Base-by-base conservation (phyloP, 768 basidiomycete genomes). In the Mrakia gelida region DNA sequence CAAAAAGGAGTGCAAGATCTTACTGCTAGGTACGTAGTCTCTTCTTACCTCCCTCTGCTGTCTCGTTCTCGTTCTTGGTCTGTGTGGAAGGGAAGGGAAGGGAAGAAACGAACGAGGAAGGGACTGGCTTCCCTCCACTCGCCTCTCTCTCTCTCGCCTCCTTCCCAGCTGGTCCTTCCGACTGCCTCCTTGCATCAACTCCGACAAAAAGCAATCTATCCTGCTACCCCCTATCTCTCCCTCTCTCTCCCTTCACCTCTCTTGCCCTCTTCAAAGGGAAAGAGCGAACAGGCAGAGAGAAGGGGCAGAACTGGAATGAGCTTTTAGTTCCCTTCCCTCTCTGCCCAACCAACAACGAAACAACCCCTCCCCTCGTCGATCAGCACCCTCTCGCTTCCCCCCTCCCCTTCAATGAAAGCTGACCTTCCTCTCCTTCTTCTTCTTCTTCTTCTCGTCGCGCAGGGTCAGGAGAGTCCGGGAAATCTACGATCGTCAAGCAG, bases 401-500 rank as follows among this genome's bases (percentile, higher is more conserved):
- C 18, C 26, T 13, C 32, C 21, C 18, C 4, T 5, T 67, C 34
- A 38, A 75, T 10, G 28, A 32, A 21, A 65, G 62, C 72, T 75
- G 34, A 71, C 43, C 41, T 1, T 32, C 56, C 49, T 30, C 43
- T 45, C 41, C 13, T 32, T 26, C 32, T 72, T 16, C 38, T 68
- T 30, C 28, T 56, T n/a, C 26, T 32, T 43, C 45, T 13, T 49
- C 15, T 52, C 49, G 5, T 62, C 30, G 16, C 3, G 23, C 81
- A 95, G 95, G 95, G 75, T 95, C 94, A 21, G 94, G 95, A 81
- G 94, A 96, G 86, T 93, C 92, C 0, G 96, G 95, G 9, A 98
- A 98, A 86, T 91, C 90, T 6, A 98, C 95, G 0, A 94, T 98
- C 80, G 94, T 97, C 52, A 98, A 98, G 84, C 95, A 98, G 85